Evolutionary conservation across 371 early-diverging fungal species (phyloP).

Genomic region (Globomyces sp.): DNA sequence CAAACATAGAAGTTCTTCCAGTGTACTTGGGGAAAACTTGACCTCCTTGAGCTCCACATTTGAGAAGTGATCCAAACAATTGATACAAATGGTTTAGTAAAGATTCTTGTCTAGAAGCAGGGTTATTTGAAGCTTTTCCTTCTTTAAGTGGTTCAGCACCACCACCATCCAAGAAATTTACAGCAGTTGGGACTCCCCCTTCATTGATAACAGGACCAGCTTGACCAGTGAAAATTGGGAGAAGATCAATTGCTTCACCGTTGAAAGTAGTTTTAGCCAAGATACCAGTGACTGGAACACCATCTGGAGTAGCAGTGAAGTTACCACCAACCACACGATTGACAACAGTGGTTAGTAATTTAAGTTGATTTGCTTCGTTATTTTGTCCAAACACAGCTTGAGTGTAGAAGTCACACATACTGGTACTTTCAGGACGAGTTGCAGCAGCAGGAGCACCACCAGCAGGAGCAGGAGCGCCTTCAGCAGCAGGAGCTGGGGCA

Average conservation of each 20-base stretch:
- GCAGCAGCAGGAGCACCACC: too few species aligned
- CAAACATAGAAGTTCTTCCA: slow-evolving; percentile 19
- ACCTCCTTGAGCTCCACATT: slow-evolving; percentile 5
- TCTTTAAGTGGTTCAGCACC: slow-evolving; percentile 20
- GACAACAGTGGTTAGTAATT: slow-evolving; percentile 14
- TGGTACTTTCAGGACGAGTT: too few species aligned
- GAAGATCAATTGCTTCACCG: slow-evolving; percentile 12
- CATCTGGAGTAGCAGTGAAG: slow-evolving; percentile 14
- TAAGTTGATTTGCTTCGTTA: slow-evolving; percentile 15
- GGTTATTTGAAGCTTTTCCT: slow-evolving; percentile 3
- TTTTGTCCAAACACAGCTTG: background rate
- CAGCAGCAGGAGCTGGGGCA: too few species aligned
- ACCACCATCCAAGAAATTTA: slow-evolving; percentile 21
- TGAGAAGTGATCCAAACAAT: slow-evolving; percentile 12
- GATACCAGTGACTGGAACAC: slow-evolving; percentile 3
- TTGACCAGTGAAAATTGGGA: slow-evolving; percentile 14
- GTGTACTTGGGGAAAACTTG: slow-evolving; percentile 15
- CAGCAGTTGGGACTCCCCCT: slow-evolving; percentile 1
- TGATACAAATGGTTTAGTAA: slow-evolving; percentile 20
- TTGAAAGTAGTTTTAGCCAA: background rate
- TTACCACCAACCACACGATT: slow-evolving; percentile 21
- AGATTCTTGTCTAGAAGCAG: background rate
- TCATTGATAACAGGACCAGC: slow-evolving; percentile 1
- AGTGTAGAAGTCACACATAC: background rate
- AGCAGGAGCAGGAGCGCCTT: too few species aligned